Evolutionary conservation across 2,329 filamentous ascomycete genomes (phyloP), one percentile per base, ranked within the genome.

Genomic region (Xylaria polymorpha): DNA sequence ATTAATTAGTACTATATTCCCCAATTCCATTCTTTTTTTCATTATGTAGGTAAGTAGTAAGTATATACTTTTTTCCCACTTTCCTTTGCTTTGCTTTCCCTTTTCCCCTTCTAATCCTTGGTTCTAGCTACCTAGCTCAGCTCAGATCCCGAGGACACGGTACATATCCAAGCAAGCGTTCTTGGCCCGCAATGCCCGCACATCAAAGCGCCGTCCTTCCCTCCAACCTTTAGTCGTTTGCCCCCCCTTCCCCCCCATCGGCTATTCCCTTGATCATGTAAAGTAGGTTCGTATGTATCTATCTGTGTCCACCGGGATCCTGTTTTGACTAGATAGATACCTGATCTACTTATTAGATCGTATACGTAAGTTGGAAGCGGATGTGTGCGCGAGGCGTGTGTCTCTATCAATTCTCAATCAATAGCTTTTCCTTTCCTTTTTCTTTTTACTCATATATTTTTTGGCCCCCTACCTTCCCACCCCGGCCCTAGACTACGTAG

Each of bases 91-190:
- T 53, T 55, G 2, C 7, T 53, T 20, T 41, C 20, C 22, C 18
- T 50, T 18, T 37, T 37, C 39, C 41, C 14, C 8, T 41, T n/a
- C 53, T 4, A 20, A 29, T 55, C 32, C 64, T 67, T 48, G 50
- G 57, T 20, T 51, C n/a, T n/a, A n/a, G n/a, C 55, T 65, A 3
- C 29, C 4, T 35, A 12, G n/a, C 20, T 44, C 20, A 51, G 41
- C 50, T 41, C 48, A 15, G 44, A 59, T 65, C 57, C 64, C 70
- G 63, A 66, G 53, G 64, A 55, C 35, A 61, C 68, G 64, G 65
- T 68, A 66, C 66, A 67, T 61, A 62, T 37, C 37, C 37, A 59
- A 41, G 44, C 37, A 48, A 39, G 6, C 58, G 22, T 56, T 29
- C 46, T 12, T 12, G 14, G 35, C 44, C 61, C 39, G 61, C 50